Evolutionary conservation across 495 filamentous ascomycete genomes (phyloP), one percentile per base, ranked within the genome.

Genomic region (Penicillium taxi): DNA sequence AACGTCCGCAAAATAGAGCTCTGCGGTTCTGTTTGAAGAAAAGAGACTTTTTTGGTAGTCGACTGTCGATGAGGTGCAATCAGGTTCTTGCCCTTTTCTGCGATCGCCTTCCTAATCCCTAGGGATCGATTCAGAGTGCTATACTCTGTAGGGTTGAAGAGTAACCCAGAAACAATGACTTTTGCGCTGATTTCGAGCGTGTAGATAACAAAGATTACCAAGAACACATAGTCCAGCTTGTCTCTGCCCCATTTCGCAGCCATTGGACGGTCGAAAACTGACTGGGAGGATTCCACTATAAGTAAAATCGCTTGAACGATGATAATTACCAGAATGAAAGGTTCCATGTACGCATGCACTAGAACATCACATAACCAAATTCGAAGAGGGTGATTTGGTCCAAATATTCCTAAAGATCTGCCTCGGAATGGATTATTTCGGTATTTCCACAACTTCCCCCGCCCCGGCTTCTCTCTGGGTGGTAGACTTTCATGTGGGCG

Each of bases 151-250:
- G 89, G 76, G 57, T 99, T 99, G 36, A 93, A 66, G 25, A 99
- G 67, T 36, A 96, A 78, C 4, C 91, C 91, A 0, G 93, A 96
- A 8, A 99, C 91, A 40, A 96, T 78, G 24, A 85, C 78, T 41
- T 85, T 79, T 35, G 83, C 80, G 29, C 77, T 59, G 18, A 91
- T 74, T 55, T 99, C 91, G 12, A 93, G 55, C 5, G 91, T 94
- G 53, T 96, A 99, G 41, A 99, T 78, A 35, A 82, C 63, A 54
- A 99, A 99, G 7, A 96, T 78, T 2, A 57, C 78, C 33, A 96
- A 72, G 9, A 96, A 70, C 12, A 78, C 77, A 63, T 74, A 93
- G 54, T 96, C 86, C 35, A 90, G 83, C 40, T 67, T 61, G 18
- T 66, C 70, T 7, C 66, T 63, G 9, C 84, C 80, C 87, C 87